Conservation (phyloP, 108 stramenopile species). For the Discostella stelligeroides region DNA sequence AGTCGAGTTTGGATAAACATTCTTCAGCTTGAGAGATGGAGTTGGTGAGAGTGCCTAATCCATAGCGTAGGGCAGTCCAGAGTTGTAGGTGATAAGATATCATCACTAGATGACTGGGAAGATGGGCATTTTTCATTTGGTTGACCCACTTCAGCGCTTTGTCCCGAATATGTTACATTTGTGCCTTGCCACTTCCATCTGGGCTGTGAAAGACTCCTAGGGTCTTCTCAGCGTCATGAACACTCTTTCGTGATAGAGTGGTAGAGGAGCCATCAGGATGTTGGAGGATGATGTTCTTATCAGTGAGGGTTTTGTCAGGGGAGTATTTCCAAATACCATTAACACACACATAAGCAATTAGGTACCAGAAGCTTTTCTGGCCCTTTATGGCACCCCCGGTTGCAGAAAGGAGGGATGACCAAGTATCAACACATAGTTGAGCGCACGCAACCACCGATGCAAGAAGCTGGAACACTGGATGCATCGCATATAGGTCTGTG, state of each 20-base stretch:
- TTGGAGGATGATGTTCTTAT: neutral
- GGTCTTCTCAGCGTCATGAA: neutral
- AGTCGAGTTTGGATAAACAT: neutral
- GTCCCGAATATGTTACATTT: neutral
- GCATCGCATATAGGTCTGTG: neutral
- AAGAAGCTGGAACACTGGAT: neutral
- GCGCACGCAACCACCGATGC: neutral
- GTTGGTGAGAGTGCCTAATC: constrained; percentile 1
- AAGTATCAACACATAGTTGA: neutral
- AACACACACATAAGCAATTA: too few species aligned
- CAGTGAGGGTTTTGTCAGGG: neutral
- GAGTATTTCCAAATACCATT: neutral
- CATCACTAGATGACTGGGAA: neutral
- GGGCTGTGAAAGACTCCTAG: too few species aligned
- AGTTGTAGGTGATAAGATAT: neutral
- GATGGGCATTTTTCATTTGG: too few species aligned
- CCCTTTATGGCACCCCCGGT: neutral
- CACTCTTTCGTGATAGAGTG: neutral
- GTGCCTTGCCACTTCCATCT: neutral
- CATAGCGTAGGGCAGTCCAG: neutral
- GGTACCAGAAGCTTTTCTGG: too few species aligned
- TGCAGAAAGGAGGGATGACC: neutral
- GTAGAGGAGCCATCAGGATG: neutral
- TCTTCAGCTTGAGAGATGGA: neutral
- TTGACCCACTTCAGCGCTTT: neutral